Evolutionary conservation across 345 rosid species (phyloP), one percentile per base, ranked within the genome.

Genomic region (Punica granatum): DNA sequence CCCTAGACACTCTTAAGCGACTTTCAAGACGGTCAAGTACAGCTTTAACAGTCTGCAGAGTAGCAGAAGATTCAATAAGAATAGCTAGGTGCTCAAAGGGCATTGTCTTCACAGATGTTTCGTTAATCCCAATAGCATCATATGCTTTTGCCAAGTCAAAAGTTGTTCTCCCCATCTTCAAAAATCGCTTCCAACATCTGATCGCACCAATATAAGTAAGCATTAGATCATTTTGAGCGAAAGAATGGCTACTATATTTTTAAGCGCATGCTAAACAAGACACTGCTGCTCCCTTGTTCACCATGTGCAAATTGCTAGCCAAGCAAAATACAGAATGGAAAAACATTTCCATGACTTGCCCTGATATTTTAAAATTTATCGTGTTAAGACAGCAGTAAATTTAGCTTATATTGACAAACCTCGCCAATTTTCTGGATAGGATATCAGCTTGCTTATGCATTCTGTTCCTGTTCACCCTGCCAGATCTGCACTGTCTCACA

Each of bases 101-200:
- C 79, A 88, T 67, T 15, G 84, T 78, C 77, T 83, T 85, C 8
- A 82, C 76, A 31, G 72, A 65, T n/a, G 65, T 78, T 73, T 78
- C 83, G 63, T 70, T 82, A 18, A 95, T 86, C 66, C 87, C 84
- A 77, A 95, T 76, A 67, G 81, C 77, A 70, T 83, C 83, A 75
- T 80, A 90, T 56, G 82, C 85, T 68, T 80, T 88, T 8, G 85
- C 89, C 84, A 95, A 79, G 70, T 81, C 87, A 33, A 85, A 69
- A 16, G 97, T 92, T 35, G 96, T 92, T 77, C 77, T 86, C 74
- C 81, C 83, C 64, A 78, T 81, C 69, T 66, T 74, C 59, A 79
- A 82, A 69, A 95, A 95, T 73, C 70, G 75, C 84, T 82, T 92
- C 99, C 99, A 95, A 79, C 92, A 90, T 82, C 99, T 94, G 79